Conservation (phyloP, 257 asterid genomes). For the Phtheirospermum japonicum region DNA sequence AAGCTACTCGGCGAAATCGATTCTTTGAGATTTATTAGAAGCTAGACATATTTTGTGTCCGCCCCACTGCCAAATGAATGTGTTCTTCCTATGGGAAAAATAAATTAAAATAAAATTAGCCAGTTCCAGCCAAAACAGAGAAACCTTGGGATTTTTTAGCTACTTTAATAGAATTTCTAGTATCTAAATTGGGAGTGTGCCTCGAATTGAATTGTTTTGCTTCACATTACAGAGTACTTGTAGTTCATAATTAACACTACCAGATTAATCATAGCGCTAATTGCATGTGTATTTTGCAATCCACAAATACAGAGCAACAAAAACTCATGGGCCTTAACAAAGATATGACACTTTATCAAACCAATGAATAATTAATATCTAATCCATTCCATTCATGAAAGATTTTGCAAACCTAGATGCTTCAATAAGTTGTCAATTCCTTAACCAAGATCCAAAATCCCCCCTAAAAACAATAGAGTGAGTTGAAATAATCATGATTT, state of each 20-base stretch:
- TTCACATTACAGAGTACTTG: conserved; percentile 10
- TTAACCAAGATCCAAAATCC: background rate
- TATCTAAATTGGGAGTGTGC: background rate
- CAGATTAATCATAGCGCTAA: background rate
- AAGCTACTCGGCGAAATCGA: too few relatives aligned
- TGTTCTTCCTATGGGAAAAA: too few relatives aligned
- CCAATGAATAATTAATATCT: background rate
- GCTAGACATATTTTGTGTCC: too few relatives aligned
- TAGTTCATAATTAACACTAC: background rate
- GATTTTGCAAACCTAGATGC: conserved; percentile 4
- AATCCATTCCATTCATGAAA: background rate
- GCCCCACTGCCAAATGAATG: too few relatives aligned
- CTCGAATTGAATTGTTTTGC: background rate
- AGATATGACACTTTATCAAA: conserved; percentile 2
- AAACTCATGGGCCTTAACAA: background rate
- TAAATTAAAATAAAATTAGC: too few relatives aligned
- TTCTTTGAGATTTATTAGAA: too few relatives aligned
- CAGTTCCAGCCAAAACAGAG: too few relatives aligned
- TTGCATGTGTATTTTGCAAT: too few relatives aligned
- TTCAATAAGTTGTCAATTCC: background rate
- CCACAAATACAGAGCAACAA: background rate
- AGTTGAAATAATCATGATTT: background rate
- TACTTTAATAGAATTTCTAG: background rate
- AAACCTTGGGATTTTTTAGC: background rate
- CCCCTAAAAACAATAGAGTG: too few relatives aligned